phyloP scores from a whole-genome alignment of 2,329 filamentous ascomycete genomes.

The Xylaria sp. region DNA sequence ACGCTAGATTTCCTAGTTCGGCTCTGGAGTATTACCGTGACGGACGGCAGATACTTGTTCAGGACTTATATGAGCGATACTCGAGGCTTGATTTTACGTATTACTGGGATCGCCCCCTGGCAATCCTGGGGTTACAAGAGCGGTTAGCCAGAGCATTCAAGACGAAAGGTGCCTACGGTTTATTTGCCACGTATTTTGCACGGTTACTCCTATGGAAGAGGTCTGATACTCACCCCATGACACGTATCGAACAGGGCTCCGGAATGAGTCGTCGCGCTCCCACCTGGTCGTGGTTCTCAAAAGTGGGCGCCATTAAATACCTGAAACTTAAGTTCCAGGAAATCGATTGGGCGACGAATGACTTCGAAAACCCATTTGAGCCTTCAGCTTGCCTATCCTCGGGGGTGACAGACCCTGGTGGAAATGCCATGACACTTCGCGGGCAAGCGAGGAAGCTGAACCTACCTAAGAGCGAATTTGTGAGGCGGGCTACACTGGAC shows the following conservation, averaged over 20 bases:
- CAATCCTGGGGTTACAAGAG: constrained; percentile 34
- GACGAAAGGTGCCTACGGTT: constrained; percentile 31
- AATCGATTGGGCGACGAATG: constrained; percentile 17
- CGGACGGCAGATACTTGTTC: constrained; percentile 34
- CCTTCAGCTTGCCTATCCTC: neutral
- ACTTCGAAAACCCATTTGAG: constrained; percentile 27
- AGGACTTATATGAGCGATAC: constrained; percentile 36
- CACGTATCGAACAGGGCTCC: constrained; percentile 4
- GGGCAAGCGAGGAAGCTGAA: too few species aligned
- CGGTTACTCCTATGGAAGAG: constrained; percentile 33
- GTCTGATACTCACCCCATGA: neutral
- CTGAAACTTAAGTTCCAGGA: constrained; percentile 10
- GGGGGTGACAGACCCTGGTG: too few species aligned
- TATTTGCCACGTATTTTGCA: constrained; percentile 25
- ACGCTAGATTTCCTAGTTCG: constrained; percentile 32
- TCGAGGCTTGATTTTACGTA: constrained; percentile 34
- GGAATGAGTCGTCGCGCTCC: constrained; percentile 1
- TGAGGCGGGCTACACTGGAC: too few species aligned
- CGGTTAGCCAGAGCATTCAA: constrained; percentile 30
- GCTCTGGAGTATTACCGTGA: constrained; percentile 36
- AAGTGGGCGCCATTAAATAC: constrained; percentile 32
- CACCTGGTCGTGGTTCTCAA: constrained; percentile 32
- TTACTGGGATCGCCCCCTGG: constrained; percentile 32
- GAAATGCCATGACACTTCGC: too few species aligned
- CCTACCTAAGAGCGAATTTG: too few species aligned